Percentiles rank a stretch among this genome's conserved stretches.
These are phyloP conservation scores for Candida freyschussii DNA, from an alignment of 1,139 yeast genomes.

Conservation along the genomic window DNA sequence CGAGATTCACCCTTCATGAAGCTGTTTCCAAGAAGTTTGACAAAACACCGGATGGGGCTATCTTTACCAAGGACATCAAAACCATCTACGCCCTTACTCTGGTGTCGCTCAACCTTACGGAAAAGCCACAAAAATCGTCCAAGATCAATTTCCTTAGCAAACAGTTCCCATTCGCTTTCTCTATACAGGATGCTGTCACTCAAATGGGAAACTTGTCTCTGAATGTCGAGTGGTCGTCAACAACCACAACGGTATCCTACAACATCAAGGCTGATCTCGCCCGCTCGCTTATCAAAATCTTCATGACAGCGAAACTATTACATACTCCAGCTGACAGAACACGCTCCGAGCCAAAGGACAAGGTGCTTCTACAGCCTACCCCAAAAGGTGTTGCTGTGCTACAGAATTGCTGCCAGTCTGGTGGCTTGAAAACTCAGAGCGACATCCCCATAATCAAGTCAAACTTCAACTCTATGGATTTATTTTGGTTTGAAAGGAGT, in stretches of 20 bases:
- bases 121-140: slow-evolving; percentile 23
- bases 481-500: slow-evolving; percentile 67
- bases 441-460: slow-evolving; percentile 41
- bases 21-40: slow-evolving; percentile 39
- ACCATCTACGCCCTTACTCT: slow-evolving; percentile 52
- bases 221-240: slow-evolving; percentile 42
- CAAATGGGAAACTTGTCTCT: slow-evolving; percentile 48
- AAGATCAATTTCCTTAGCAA: slow-evolving; percentile 24
- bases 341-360: slow-evolving; percentile 38
- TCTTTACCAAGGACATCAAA: slow-evolving; percentile 52
- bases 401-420: slow-evolving; percentile 50
- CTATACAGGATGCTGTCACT: slow-evolving; percentile 45
- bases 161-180: slow-evolving; percentile 49
- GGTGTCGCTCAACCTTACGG: slow-evolving; percentile 42
- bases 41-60: slow-evolving; percentile 47
- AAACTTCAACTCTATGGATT: slow-evolving; percentile 63
- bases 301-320: slow-evolving; percentile 62
- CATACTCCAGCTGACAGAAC: slow-evolving; percentile 80
- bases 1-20: slow-evolving; percentile 35
- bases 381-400: slow-evolving; percentile 83
- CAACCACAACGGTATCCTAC: slow-evolving; percentile 58
- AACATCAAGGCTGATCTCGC: slow-evolving; percentile 53
- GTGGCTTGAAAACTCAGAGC: slow-evolving; percentile 49
- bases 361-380: slow-evolving; percentile 67
- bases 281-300: slow-evolving; percentile 42